A percentile compares a stretch with the other conserved stretches of the same genome.
These are phyloP conservation scores for Taxawa tesnikishii DNA, from an alignment of 2,329 filamentous ascomycete species.

Conservation along the genomic window DNA sequence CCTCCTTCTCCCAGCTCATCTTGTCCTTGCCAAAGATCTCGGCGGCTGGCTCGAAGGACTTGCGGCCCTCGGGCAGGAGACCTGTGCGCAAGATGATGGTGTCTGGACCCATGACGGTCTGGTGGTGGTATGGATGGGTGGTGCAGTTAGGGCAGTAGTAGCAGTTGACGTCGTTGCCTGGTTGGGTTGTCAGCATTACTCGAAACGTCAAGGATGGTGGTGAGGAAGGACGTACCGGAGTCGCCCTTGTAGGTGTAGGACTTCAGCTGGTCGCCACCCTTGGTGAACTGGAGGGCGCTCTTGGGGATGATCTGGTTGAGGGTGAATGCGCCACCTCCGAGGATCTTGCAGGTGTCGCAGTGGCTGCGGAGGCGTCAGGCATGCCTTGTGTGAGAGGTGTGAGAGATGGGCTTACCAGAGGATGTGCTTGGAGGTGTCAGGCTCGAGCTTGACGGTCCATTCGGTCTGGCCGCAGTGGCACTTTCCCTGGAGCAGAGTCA, in stretches of 20 bases:
- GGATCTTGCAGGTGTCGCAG: conserved; percentile 44
- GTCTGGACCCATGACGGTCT: conserved; percentile 37
- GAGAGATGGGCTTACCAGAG: conserved; percentile 28
- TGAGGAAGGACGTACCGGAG: conserved; percentile 26
- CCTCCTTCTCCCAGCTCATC: conserved; percentile 35
- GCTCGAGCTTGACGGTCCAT: conserved; percentile 38
- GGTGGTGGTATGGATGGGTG: conserved; percentile 43
- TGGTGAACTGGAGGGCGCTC: conserved; percentile 37
- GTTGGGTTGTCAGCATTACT: not conserved
- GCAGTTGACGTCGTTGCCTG: conserved; percentile 43
- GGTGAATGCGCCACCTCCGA: conserved; percentile 38
- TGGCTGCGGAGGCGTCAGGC: conserved; percentile 26
- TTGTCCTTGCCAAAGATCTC: conserved; percentile 43
- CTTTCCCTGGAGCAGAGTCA: conserved; percentile 34
- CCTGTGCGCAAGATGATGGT: conserved; percentile 41
- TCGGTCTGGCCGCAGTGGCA: conserved; percentile 45
- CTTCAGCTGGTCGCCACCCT: conserved; percentile 33
- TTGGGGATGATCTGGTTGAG: conserved; percentile 43
- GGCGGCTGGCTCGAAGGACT: conserved; percentile 36
- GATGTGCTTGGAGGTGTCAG: conserved; percentile 32
- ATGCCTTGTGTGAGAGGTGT: conserved; percentile 6
- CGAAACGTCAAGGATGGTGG: too few relatives aligned
- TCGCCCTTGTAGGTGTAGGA: conserved; percentile 45
- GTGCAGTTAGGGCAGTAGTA: conserved; percentile 48
- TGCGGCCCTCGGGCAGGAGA: conserved; percentile 31